Evolutionary conservation across 139 green algal species (phyloP).

Genomic region (Chlorella ohadii): DNA sequence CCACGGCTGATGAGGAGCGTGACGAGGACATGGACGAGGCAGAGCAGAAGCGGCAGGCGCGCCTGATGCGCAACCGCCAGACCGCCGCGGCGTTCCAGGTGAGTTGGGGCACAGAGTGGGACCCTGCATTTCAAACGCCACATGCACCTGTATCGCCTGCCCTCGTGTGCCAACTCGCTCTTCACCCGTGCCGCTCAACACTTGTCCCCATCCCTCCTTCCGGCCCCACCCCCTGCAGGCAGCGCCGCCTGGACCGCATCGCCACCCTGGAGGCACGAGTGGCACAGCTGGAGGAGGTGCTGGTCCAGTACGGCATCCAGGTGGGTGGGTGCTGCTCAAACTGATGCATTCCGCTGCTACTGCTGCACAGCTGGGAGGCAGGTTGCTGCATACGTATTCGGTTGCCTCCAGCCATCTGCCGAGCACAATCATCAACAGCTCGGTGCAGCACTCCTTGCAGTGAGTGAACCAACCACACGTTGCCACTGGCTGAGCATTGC

Average conservation of each 20-base stretch:
- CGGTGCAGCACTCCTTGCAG: too few species aligned
- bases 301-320: neutral
- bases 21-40: conserved; percentile 15
- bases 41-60: conserved; percentile 39
- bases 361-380: too few species aligned
- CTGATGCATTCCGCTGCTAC: neutral
- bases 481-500: neutral
- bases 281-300: conserved; percentile 35
- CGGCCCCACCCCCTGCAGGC: neutral
- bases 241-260: conserved; percentile 39
- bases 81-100: conserved; percentile 49
- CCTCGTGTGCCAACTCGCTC: too few species aligned
- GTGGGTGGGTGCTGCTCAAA: neutral
- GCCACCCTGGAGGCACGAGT: conserved; percentile 29
- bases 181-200: neutral
- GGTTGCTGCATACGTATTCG: too few species aligned
- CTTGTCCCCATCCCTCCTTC: neutral
- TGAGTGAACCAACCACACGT: too few species aligned
- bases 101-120: neutral
- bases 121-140: too few species aligned
- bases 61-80: conserved; percentile 44
- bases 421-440: too few species aligned
- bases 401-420: too few species aligned
- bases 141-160: neutral
- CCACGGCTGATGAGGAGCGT: neutral